Evolutionary conservation across 2,329 filamentous ascomycete genomes (phyloP).

Genomic region (Gnomoniopsis sp.): DNA sequence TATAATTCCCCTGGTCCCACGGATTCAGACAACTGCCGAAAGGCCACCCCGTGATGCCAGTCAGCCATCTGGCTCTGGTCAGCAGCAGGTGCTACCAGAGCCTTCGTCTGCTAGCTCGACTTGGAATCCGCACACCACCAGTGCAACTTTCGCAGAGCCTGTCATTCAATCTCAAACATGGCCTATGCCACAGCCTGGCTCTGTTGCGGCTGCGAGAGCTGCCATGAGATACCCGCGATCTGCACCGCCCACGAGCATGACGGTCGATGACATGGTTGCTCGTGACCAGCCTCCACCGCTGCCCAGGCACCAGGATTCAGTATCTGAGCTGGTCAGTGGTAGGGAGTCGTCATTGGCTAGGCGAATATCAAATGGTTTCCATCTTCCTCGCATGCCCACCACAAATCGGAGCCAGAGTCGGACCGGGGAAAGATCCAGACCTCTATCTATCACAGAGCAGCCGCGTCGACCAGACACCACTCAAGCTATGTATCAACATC

Average conservation of each 20-base stretch:
- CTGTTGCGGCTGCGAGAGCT: slow-evolving; percentile 20
- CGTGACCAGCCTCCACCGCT: slow-evolving; percentile 34
- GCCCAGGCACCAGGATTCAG: slow-evolving; percentile 37
- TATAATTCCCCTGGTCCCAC: slow-evolving; percentile 18
- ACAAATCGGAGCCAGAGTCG: slow-evolving; percentile 28
- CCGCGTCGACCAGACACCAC: background rate
- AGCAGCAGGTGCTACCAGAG: background rate
- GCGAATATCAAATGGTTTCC: slow-evolving; percentile 41
- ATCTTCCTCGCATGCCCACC: slow-evolving; percentile 38
- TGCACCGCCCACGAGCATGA: slow-evolving; percentile 32
- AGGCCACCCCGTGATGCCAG: slow-evolving; percentile 20
- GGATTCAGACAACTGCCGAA: slow-evolving; percentile 18
- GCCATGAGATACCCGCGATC: slow-evolving; percentile 37
- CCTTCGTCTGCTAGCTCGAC: slow-evolving; percentile 13
- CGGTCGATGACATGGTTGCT: slow-evolving; percentile 30
- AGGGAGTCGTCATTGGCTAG: slow-evolving; percentile 34
- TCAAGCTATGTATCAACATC: background rate
- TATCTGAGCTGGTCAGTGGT: slow-evolving; percentile 34
- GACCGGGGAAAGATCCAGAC: slow-evolving; percentile 18
- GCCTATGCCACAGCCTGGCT: slow-evolving; percentile 35
- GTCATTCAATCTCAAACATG: slow-evolving; percentile 38
- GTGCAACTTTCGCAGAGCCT: slow-evolving; percentile 23
- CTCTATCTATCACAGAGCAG: slow-evolving; percentile 3
- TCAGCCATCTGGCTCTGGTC: slow-evolving; percentile 16
- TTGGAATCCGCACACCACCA: slow-evolving; percentile 21